Evolutionary conservation across 345 rosid genomes (phyloP).

Genomic region (Durio zibethinus): DNA sequence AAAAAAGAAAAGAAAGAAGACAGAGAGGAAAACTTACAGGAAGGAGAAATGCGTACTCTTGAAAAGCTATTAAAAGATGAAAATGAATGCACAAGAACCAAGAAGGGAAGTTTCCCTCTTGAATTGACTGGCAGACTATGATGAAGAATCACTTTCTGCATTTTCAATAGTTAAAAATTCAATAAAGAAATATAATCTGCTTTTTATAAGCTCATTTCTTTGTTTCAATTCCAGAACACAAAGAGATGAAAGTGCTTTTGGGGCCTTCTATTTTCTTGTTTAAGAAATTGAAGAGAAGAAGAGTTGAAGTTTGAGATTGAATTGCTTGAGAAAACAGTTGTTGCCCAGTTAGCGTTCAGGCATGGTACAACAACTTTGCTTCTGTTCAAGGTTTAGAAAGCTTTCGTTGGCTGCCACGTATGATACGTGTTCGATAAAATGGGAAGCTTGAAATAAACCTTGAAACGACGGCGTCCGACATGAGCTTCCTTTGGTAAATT

Average conservation of each 20-base stretch:
- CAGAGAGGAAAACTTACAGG: conserved; percentile 40
- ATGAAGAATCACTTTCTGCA: conserved; percentile 42
- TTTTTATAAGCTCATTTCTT: conserved; percentile 27
- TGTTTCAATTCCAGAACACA: not conserved
- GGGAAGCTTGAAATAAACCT: not conserved
- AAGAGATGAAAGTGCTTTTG: not conserved
- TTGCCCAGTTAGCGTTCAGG: not conserved
- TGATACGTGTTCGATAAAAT: not conserved
- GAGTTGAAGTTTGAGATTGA: not conserved
- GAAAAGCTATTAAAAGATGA: conserved; percentile 41
- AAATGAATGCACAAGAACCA: conserved; percentile 47
- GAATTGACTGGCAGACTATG: conserved; percentile 37
- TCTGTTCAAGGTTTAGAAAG: not conserved
- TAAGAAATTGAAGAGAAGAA: not conserved
- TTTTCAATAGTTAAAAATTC: conserved; percentile 8
- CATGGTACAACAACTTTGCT: not conserved
- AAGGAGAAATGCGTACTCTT: conserved; percentile 31
- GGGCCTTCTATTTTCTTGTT: not conserved
- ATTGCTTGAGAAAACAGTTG: not conserved
- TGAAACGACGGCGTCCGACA: not conserved
- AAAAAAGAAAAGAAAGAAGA: not conserved
- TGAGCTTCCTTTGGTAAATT: not conserved
- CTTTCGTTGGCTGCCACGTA: not conserved
- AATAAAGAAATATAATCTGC: not conserved
- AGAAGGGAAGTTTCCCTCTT: conserved; percentile 45